Evolutionary conservation across 1,284 basidiomycete species (phyloP).

Genomic region (Pterulicium gracile): DNA sequence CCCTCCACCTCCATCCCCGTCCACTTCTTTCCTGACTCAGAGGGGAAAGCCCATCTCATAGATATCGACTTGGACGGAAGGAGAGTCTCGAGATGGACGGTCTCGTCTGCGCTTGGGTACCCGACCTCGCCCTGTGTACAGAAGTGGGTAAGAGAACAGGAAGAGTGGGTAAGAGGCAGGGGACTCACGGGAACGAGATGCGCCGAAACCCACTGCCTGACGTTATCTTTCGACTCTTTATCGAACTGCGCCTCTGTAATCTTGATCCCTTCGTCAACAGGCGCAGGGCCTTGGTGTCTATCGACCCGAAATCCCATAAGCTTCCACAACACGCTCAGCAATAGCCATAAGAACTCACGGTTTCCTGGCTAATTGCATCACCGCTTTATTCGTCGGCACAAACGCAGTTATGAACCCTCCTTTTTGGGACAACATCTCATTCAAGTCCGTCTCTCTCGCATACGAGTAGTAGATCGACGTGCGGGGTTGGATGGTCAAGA

Average conservation of each 20-base stretch:
- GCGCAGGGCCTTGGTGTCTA: constrained; percentile 50
- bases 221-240: constrained; percentile 42
- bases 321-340: not conserved
- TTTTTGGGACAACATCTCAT: constrained; percentile 32
- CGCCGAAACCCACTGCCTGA: constrained; percentile 60
- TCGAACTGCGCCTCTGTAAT: constrained; percentile 59
- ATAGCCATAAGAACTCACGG: constrained; percentile 40
- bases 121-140: constrained; percentile 15
- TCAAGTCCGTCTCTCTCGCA: constrained; percentile 56
- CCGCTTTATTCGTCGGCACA: constrained; percentile 70
- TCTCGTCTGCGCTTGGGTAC: not conserved
- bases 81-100: constrained; percentile 29
- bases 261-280: constrained; percentile 31
- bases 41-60: constrained; percentile 21
- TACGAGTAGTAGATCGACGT: constrained; percentile 76
- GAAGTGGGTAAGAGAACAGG: constrained; percentile 15
- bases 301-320: constrained; percentile 1
- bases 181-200: constrained; percentile 60
- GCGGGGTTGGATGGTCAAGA: constrained; percentile 61
- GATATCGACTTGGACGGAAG: constrained; percentile 42
- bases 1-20: constrained; percentile 41
- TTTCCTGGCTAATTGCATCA: constrained; percentile 65
- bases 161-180: not conserved
- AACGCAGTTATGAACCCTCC: constrained; percentile 41
- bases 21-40: constrained; percentile 37